Percentiles rank a stretch among this genome's conserved stretches.
Evolutionary conservation across 371 early-diverging fungal species (phyloP).

Genomic region (Mucor plumbeus): DNA sequence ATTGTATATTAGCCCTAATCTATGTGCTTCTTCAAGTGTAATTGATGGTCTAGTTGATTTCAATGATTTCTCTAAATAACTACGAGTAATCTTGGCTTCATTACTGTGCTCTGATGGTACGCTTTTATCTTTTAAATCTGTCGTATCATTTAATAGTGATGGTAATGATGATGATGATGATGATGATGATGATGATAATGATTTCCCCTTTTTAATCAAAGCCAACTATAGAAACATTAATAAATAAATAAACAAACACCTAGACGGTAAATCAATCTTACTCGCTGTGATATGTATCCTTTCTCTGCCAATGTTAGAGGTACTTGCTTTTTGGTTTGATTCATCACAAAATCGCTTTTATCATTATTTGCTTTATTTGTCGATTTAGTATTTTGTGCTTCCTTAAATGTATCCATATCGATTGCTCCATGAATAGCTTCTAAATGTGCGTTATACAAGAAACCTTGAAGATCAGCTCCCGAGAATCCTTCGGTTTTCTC

Average conservation of each 20-base stretch:
- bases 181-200: background rate
- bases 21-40: conserved; percentile 61
- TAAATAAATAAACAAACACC: background rate
- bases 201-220: conserved; percentile 56
- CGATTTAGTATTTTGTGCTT: conserved; percentile 41
- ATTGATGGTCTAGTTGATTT: conserved; percentile 69
- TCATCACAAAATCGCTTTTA: conserved; percentile 44
- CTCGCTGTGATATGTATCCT: conserved; percentile 63
- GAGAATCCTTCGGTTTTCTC: conserved; percentile 77
- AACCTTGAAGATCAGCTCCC: conserved; percentile 94
- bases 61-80: conserved; percentile 66
- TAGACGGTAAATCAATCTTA: conserved; percentile 29
- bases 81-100: conserved; percentile 51
- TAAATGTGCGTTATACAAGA: conserved; percentile 91
- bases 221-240: conserved; percentile 41
- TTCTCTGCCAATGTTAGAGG: conserved; percentile 66
- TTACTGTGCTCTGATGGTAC: conserved; percentile 6
- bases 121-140: background rate
- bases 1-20: conserved; percentile 65
- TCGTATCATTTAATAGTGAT: background rate
- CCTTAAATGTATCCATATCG: conserved; percentile 54
- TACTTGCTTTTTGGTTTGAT: conserved; percentile 37
- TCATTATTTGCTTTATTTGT: conserved; percentile 25
- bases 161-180: background rate
- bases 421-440: conserved; percentile 84